Evolutionary conservation across 2,329 filamentous ascomycete species (phyloP), one percentile per base, ranked within the genome.

Genomic region (Ustulina deusta): DNA sequence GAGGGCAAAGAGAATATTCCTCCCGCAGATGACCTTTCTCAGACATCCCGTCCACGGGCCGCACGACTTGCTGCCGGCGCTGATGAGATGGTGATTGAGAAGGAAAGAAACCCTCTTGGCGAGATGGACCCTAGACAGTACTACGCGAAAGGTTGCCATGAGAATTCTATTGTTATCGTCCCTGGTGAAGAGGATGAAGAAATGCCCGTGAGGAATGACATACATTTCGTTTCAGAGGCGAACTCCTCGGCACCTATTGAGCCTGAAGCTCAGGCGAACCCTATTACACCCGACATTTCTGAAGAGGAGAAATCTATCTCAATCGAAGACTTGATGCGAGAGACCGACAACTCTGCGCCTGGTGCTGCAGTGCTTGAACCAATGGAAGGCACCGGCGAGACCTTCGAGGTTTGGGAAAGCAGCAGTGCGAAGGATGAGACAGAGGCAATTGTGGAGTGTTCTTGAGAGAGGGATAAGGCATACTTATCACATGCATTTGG

Each of bases 1-100:
- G 87, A 92, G 72, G 86, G 87, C 75, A 99, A 99, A 84, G 95
- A 99, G 83, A 99, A 99, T 77, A 89, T 97, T 20, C 92, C 95
- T 4, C 95, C 95, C 1, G 78, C 81, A 2, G 87, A 88, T 63
- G 89, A 92, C 52, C 79, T 91, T 44, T 88, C 87, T 32, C 86
- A 91, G 75, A 89, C 87, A 0, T 81, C 82, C 17, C 72, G 74
- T 25, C 75, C 79, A 1, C 76, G 78, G 0, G 73, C 76, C n/a
- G 70, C 78, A 27, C 77, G 80, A n/a, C 72, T 77, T 9, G 71
- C 73, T 25, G 71, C 75, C 25, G 75, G 75, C 25, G 74, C 75
- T 1, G 86, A 89, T 57, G 83, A 85, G 65, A 90, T 90, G 83
- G 77, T 87, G 20, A 83, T 91, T 27, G 89, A 92, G 74, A 87